A percentile compares a stretch with the other conserved stretches of the same genome.
Conservation (phyloP, 768 basidiomycete genomes). For the Arthromyces matolae region DNA sequence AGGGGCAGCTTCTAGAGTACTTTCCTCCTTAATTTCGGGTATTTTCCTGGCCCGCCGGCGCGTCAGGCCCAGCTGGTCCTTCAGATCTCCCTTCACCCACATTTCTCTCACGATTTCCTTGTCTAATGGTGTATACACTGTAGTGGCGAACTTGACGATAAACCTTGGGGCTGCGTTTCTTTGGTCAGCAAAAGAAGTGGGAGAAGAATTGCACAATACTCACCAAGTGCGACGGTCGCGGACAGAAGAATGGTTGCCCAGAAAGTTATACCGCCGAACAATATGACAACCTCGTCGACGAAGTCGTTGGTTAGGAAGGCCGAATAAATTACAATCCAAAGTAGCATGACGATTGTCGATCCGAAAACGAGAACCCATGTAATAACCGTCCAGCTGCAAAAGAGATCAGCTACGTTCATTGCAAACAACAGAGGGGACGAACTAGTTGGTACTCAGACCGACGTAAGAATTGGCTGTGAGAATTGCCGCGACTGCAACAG, state of each 20-base stretch:
- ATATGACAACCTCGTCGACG: slow-evolving; percentile 62
- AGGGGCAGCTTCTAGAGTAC: slow-evolving; percentile 59
- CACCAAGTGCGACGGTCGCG: slow-evolving; percentile 69
- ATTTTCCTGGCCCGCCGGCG: slow-evolving; percentile 56
- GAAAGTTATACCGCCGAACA: slow-evolving; percentile 79
- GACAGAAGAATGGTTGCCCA: slow-evolving; percentile 78
- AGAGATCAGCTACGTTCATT: slow-evolving; percentile 20
- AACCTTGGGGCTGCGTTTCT: slow-evolving; percentile 72
- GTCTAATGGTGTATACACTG: slow-evolving; percentile 77
- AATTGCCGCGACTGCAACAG: slow-evolving; percentile 83
- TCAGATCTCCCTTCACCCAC: slow-evolving; percentile 82
- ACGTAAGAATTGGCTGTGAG: slow-evolving; percentile 87
- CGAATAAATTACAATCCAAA: slow-evolving; percentile 91
- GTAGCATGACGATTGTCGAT: slow-evolving; percentile 74
- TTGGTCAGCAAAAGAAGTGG: background rate
- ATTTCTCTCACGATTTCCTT: slow-evolving; percentile 90
- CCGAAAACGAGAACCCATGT: slow-evolving; percentile 81
- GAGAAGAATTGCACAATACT: slow-evolving; percentile 15
- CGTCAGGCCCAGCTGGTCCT: slow-evolving; percentile 71
- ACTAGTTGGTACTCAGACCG: slow-evolving; percentile 88
- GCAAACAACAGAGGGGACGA: slow-evolving; percentile 15
- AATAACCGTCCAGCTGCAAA: slow-evolving; percentile 71
- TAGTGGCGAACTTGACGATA: slow-evolving; percentile 65
- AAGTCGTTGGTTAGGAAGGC: slow-evolving; percentile 73
- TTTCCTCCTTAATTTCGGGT: slow-evolving; percentile 16